These are phyloP conservation scores for Podospora conica DNA, from an alignment of 495 filamentous ascomycete genomes.

Conservation along the genomic window DNA sequence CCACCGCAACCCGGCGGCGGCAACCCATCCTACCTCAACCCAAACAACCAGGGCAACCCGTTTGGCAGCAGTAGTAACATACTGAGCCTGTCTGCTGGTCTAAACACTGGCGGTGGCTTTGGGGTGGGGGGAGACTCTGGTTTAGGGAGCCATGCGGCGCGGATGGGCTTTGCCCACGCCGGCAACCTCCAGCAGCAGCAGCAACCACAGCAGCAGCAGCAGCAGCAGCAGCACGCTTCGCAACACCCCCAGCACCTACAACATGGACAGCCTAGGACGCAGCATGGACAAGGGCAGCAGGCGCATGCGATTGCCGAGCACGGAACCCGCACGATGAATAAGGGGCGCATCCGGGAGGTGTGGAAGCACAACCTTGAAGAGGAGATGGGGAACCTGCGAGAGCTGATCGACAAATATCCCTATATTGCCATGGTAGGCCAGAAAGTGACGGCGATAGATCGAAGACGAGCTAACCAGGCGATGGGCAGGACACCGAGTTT, in stretches of 20 bases:
- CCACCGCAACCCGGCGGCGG: slow-evolving; percentile 35
- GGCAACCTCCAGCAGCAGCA: slow-evolving; percentile 63
- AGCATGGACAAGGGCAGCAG: slow-evolving; percentile 46
- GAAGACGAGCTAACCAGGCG: slow-evolving; percentile 17
- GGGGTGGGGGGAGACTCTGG: slow-evolving; percentile 67
- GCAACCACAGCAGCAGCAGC: slow-evolving; percentile 44
- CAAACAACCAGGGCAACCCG: slow-evolving; percentile 61
- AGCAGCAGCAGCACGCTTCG: slow-evolving; percentile 37
- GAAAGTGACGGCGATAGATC: background rate
- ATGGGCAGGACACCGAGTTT: slow-evolving; percentile 85
- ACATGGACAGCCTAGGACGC: slow-evolving; percentile 53
- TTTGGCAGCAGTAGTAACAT: slow-evolving; percentile 58
- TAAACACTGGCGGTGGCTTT: slow-evolving; percentile 42
- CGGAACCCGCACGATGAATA: slow-evolving; percentile 41
- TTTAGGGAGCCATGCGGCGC: slow-evolving; percentile 80
- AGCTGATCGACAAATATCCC: slow-evolving; percentile 79
- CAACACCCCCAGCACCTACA: slow-evolving; percentile 31
- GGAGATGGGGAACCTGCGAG: slow-evolving; percentile 75
- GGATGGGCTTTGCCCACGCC: slow-evolving; percentile 77
- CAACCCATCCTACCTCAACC: slow-evolving; percentile 45
- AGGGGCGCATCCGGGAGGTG: slow-evolving; percentile 83
- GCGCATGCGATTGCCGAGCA: slow-evolving; percentile 43
- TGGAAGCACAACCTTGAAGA: slow-evolving; percentile 88
- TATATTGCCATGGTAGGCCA: slow-evolving; percentile 87
- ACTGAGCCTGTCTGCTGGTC: slow-evolving; percentile 49